Percentiles rank a stretch among this genome's conserved stretches.
Conservation (phyloP, 768 basidiomycete species). For the Trametes meyenii region DNA sequence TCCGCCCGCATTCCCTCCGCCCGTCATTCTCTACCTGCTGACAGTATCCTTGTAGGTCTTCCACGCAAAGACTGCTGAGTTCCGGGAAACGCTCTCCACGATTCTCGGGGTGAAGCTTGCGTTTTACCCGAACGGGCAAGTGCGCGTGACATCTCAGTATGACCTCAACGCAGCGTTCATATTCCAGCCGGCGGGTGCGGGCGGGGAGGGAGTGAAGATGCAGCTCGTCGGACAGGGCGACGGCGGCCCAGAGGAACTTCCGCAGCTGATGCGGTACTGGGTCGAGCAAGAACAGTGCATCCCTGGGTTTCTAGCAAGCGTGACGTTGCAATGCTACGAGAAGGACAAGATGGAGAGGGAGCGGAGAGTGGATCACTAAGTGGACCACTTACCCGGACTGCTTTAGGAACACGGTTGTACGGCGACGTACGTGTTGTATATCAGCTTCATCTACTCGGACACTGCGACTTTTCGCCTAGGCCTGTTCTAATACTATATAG, state of each 20-base stretch:
- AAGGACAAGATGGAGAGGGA: constrained; percentile 38
- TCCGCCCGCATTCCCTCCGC: constrained; percentile 9
- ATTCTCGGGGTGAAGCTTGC: constrained; percentile 91
- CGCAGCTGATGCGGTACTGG: constrained; percentile 82
- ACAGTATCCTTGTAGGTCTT: constrained; percentile 62
- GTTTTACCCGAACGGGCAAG: constrained; percentile 89
- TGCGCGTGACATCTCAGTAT: constrained; percentile 88
- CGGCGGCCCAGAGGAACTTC: constrained; percentile 73
- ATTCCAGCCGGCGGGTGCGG: constrained; percentile 62
- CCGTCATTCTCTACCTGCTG: neutral
- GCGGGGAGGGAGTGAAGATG: constrained; percentile 52
- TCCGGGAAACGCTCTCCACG: constrained; percentile 86
- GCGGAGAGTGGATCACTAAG: neutral
- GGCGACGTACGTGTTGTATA: neutral
- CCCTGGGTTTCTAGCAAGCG: constrained; percentile 86
- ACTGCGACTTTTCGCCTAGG: neutral
- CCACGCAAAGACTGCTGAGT: constrained; percentile 82
- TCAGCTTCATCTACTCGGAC: neutral
- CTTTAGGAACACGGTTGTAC: neutral
- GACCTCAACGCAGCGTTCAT: constrained; percentile 87
- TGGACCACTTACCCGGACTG: too few species aligned
- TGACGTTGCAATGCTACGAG: constrained; percentile 88
- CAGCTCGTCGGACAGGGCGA: constrained; percentile 76
- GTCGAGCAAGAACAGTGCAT: constrained; percentile 84
- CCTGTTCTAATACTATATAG: neutral